Conservation (phyloP, 1,139 yeast species). For the Yamadazyma siamensis region DNA sequence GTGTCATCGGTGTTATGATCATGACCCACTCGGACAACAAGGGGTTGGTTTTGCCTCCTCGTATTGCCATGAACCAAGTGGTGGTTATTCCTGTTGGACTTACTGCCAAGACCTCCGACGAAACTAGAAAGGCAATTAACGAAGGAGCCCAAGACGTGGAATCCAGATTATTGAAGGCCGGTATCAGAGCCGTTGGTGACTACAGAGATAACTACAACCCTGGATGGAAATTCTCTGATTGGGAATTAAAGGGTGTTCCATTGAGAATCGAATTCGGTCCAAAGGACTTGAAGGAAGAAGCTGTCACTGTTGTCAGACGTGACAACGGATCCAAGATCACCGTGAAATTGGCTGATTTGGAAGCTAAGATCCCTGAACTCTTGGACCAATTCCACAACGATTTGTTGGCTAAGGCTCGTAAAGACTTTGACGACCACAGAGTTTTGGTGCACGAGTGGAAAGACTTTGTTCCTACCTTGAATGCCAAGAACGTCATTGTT, state of each 20-base stretch:
- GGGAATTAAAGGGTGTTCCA: slow-evolving; percentile 96
- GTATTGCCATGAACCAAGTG: slow-evolving; percentile 89
- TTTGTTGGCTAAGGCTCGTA: slow-evolving; percentile 75
- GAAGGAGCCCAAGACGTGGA: slow-evolving; percentile 71
- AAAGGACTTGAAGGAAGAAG: slow-evolving; percentile 77
- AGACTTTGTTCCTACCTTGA: slow-evolving; percentile 90
- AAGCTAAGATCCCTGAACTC: slow-evolving; percentile 65
- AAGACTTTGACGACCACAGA: slow-evolving; percentile 78
- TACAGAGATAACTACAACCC: slow-evolving; percentile 93
- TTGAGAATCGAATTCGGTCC: slow-evolving; percentile 95
- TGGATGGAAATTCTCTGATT: slow-evolving; percentile 98
- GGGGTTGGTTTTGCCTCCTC: slow-evolving; percentile 97
- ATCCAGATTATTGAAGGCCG: slow-evolving; percentile 49
- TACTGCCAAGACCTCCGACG: slow-evolving; percentile 80
- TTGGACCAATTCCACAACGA: slow-evolving; percentile 78
- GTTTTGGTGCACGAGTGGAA: slow-evolving; percentile 79
- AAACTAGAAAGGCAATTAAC: slow-evolving; percentile 65
- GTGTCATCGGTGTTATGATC: slow-evolving; percentile 98
- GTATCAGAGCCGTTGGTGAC: slow-evolving; percentile 78
- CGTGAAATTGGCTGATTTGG: slow-evolving; percentile 64
- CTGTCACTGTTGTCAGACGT: slow-evolving; percentile 89
- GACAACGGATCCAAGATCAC: slow-evolving; percentile 75
- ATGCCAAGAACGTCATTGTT: slow-evolving; percentile 83
- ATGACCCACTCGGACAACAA: slow-evolving; percentile 99
- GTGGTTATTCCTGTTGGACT: slow-evolving; percentile 94